Percentiles rank a stretch among this genome's conserved stretches.
These are phyloP conservation scores for Immersiporthe knoxdaviesiana DNA, from an alignment of 2,329 filamentous ascomycete genomes.

Conservation along the genomic window DNA sequence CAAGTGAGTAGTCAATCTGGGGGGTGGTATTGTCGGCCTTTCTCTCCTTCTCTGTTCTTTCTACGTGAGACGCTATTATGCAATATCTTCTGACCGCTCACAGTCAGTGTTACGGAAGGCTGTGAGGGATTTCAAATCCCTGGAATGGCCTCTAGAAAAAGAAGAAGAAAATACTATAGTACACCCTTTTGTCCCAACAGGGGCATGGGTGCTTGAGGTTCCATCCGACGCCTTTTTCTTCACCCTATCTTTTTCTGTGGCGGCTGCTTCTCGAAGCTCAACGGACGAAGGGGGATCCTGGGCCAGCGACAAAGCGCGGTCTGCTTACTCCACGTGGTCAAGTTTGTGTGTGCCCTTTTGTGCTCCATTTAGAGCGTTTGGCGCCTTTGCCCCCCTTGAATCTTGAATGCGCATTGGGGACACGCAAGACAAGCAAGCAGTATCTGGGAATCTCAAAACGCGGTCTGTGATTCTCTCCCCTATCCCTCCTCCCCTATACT, in stretches of 20 bases:
- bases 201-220: background rate
- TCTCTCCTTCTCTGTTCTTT: too few species aligned
- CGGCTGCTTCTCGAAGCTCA: background rate
- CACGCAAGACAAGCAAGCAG: background rate
- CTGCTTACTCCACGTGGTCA: background rate
- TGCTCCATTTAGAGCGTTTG: background rate
- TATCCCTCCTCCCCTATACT: background rate
- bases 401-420: background rate
- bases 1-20: background rate
- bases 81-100: background rate
- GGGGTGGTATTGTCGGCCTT: background rate
- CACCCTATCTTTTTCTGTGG: background rate
- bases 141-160: background rate
- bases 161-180: background rate
- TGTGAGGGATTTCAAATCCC: conserved; percentile 7
- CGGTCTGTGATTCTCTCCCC: background rate
- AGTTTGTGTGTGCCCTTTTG: background rate
- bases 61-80: background rate
- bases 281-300: background rate
- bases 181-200: background rate
- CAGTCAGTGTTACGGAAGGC: background rate
- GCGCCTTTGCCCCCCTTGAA: background rate
- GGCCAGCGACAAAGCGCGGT: background rate
- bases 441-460: background rate
- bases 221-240: background rate